These are phyloP conservation scores for Pseudopithomyces chartarum DNA, from an alignment of 2,329 filamentous ascomycete genomes.

Conservation along the genomic window DNA sequence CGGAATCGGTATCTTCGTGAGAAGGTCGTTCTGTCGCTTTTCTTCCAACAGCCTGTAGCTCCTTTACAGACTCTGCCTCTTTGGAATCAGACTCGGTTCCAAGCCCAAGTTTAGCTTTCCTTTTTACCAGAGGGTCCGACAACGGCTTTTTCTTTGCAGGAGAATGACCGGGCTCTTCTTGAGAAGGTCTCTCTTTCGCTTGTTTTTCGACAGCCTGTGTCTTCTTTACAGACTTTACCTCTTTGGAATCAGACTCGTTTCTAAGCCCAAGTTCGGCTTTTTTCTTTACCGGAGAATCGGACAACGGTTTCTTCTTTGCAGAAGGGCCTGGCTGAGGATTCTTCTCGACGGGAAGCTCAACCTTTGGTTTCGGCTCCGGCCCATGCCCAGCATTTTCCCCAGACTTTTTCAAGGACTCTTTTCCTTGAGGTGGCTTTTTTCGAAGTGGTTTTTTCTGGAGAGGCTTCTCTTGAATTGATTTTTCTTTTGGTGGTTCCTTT, in stretches of 20 bases:
- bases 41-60: background rate
- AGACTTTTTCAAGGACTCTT: background rate
- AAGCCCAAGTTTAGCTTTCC: background rate
- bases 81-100: background rate
- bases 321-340: background rate
- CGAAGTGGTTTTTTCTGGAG: background rate
- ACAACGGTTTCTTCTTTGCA: background rate
- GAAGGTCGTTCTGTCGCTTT: background rate
- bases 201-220: background rate
- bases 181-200: background rate
- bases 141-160: background rate
- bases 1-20: background rate
- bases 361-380: slow-evolving; percentile 10
- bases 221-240: background rate
- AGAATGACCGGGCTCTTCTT: background rate
- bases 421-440: too few relatives aligned
- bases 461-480: too few relatives aligned
- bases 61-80: background rate
- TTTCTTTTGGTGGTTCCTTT: background rate
- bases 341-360: slow-evolving; percentile 8
- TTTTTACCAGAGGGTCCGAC: slow-evolving; percentile 1
- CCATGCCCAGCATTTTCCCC: slow-evolving; percentile 7
- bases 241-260: background rate
- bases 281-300: slow-evolving; percentile 1
- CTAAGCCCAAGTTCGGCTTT: background rate